Conservation (phyloP, 2,329 filamentous ascomycete genomes). For the Trichoderma koningiopsis region DNA sequence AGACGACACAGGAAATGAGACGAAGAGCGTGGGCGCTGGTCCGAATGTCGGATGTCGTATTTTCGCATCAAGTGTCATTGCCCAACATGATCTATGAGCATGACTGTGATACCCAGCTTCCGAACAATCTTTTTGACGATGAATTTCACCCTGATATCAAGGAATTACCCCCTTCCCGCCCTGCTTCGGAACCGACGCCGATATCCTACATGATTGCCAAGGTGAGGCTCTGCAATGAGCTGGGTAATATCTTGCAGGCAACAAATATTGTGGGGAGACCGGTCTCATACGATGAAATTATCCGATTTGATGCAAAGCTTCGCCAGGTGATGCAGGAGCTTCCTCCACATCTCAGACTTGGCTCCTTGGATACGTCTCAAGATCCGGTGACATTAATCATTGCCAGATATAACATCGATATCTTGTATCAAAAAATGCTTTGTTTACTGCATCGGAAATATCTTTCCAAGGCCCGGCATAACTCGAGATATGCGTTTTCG, state of each 20-base stretch:
- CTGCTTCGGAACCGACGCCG: constrained; percentile 70
- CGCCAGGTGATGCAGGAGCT: constrained; percentile 66
- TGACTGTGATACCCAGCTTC: constrained; percentile 74
- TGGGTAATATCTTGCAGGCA: constrained; percentile 71
- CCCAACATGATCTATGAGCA: constrained; percentile 71
- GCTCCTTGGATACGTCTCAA: constrained; percentile 71
- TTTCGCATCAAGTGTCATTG: constrained; percentile 72
- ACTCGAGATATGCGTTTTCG: constrained; percentile 80
- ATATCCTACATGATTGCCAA: constrained; percentile 80
- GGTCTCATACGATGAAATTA: constrained; percentile 64
- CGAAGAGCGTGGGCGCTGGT: constrained; percentile 70
- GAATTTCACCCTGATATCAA: constrained; percentile 73
- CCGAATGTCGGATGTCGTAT: constrained; percentile 72
- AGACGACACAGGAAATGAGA: constrained; percentile 64
- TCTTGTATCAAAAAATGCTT: constrained; percentile 85
- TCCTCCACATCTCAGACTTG: constrained; percentile 77
- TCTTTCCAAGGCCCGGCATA: constrained; percentile 73
- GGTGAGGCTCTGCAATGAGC: constrained; percentile 65
- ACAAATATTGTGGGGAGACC: constrained; percentile 58
- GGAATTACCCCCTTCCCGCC: constrained; percentile 66
- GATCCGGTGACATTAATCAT: constrained; percentile 86
- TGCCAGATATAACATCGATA: constrained; percentile 80
- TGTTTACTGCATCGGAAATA: constrained; percentile 90
- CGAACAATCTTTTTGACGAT: constrained; percentile 79
- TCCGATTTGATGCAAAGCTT: constrained; percentile 63